Evolutionary conservation across 371 early-diverging fungal species (phyloP).

Genomic region (Lichtheimia hyalospora): DNA sequence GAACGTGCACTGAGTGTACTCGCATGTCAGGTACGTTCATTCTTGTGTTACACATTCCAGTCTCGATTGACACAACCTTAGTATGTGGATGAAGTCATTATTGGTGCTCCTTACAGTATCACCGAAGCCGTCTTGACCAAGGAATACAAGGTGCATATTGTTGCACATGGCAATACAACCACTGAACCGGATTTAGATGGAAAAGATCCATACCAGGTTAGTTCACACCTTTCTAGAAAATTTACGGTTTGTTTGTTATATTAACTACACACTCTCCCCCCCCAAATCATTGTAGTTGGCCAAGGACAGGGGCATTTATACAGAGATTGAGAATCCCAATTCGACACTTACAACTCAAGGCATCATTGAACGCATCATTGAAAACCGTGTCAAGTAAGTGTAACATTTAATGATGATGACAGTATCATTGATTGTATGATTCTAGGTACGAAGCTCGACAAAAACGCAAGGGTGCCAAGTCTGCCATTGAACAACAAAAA

Average conservation of each 20-base stretch:
- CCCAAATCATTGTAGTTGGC: constrained; percentile 55
- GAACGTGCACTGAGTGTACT: constrained; percentile 89
- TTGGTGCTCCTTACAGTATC: constrained; percentile 87
- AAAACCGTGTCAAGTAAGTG: constrained; percentile 72
- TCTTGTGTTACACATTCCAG: background rate
- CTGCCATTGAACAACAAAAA: constrained; percentile 63
- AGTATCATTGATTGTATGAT: background rate
- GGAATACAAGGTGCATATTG: constrained; percentile 79
- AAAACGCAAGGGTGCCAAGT: constrained; percentile 70
- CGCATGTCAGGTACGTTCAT: constrained; percentile 72
- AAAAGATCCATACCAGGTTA: constrained; percentile 73
- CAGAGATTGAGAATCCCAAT: constrained; percentile 71
- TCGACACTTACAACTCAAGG: constrained; percentile 79
- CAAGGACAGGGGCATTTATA: constrained; percentile 73
- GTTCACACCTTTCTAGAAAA: no score
- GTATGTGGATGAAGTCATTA: constrained; percentile 90
- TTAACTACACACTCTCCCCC: constrained; percentile 17
- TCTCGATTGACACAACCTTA: constrained; percentile 6
- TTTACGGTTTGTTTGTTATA: no score
- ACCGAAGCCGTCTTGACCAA: constrained; percentile 78
- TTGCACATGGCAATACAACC: constrained; percentile 73
- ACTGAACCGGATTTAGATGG: constrained; percentile 69
- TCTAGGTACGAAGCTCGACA: constrained; percentile 69
- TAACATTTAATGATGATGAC: background rate
- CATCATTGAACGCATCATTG: constrained; percentile 87